Conservation (phyloP, 2,329 filamentous ascomycete genomes). For the Tolypocladium inflatum region DNA sequence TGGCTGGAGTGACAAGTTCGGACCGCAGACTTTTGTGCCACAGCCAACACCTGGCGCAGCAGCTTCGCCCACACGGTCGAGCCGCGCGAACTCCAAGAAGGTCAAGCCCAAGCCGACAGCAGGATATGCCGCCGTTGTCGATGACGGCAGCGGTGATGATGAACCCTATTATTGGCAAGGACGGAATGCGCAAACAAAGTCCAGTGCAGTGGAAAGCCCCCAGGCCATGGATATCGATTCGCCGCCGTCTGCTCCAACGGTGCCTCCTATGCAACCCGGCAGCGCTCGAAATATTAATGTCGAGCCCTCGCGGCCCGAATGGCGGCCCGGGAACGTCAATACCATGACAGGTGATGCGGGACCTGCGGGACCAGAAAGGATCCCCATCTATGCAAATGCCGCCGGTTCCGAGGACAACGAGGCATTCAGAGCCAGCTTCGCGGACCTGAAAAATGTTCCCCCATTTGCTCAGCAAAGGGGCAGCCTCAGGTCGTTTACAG, state of each 20-base stretch:
- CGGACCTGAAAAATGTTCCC: constrained; percentile 46
- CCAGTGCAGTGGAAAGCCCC: constrained; percentile 31
- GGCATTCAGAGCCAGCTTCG: constrained; percentile 43
- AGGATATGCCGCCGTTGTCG: constrained; percentile 35
- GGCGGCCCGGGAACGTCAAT: constrained; percentile 41
- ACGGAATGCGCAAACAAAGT: constrained; percentile 20
- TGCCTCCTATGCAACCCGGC: constrained; percentile 9
- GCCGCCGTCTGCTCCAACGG: constrained; percentile 25
- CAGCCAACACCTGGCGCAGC: constrained; percentile 27
- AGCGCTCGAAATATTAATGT: constrained; percentile 43
- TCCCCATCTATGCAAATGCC: constrained; percentile 21
- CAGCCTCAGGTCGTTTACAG: constrained; percentile 44
- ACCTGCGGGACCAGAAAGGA: constrained; percentile 6
- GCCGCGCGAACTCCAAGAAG: constrained; percentile 44
- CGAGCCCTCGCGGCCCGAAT: constrained; percentile 50
- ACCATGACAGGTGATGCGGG: constrained; percentile 12
- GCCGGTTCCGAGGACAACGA: constrained; percentile 47
- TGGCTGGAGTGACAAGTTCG: constrained; percentile 46
- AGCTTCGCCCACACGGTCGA: constrained; percentile 33
- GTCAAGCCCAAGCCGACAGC: constrained; percentile 44
- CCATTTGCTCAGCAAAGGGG: constrained; percentile 38
- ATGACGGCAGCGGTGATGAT: constrained; percentile 37
- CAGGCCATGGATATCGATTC: constrained; percentile 59
- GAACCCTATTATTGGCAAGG: constrained; percentile 24
- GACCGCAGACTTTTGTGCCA: constrained; percentile 44